phyloP scores from a whole-genome alignment of 129 eudicot genomes.

The Scalesia atractyloides region DNA sequence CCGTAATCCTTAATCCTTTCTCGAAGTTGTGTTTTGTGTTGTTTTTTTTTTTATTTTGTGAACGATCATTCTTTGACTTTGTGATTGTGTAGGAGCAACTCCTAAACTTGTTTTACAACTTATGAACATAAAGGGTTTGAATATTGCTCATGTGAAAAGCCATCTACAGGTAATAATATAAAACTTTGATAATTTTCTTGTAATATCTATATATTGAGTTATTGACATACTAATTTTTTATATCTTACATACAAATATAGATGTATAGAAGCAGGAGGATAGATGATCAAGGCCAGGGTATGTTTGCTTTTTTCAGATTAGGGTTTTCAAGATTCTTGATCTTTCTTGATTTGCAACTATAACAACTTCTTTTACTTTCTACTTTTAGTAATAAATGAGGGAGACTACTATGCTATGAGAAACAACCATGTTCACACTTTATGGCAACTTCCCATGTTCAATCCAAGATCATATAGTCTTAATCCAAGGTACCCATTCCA shows the following conservation, averaged over 20 bases:
- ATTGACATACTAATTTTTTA: slow-evolving; percentile 2
- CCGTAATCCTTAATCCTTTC: slow-evolving; percentile 7
- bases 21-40: neutral
- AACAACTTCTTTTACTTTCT: slow-evolving; percentile 10
- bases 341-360: slow-evolving; percentile 13
- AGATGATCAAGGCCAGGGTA: slow-evolving; percentile 55
- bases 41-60: slow-evolving; percentile 9
- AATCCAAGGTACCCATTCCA: slow-evolving; percentile 33
- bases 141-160: slow-evolving; percentile 62
- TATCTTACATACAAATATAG: slow-evolving; percentile 28
- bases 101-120: slow-evolving; percentile 55
- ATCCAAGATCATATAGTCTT: slow-evolving; percentile 38
- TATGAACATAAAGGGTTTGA: slow-evolving; percentile 57
- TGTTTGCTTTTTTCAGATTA: slow-evolving; percentile 19
- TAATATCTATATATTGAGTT: slow-evolving; percentile 3
- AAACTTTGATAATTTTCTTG: neutral
- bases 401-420: slow-evolving; percentile 35
- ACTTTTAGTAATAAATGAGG: slow-evolving; percentile 42
- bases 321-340: slow-evolving; percentile 34
- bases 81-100: slow-evolving; percentile 49
- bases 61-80: slow-evolving; percentile 3
- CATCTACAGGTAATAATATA: slow-evolving; percentile 46
- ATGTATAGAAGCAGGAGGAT: slow-evolving; percentile 60
- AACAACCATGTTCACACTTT: slow-evolving; percentile 31
- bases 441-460: slow-evolving; percentile 44